Base-by-base conservation (phyloP, 495 filamentous ascomycete genomes). In the Neurospora terricola region DNA sequence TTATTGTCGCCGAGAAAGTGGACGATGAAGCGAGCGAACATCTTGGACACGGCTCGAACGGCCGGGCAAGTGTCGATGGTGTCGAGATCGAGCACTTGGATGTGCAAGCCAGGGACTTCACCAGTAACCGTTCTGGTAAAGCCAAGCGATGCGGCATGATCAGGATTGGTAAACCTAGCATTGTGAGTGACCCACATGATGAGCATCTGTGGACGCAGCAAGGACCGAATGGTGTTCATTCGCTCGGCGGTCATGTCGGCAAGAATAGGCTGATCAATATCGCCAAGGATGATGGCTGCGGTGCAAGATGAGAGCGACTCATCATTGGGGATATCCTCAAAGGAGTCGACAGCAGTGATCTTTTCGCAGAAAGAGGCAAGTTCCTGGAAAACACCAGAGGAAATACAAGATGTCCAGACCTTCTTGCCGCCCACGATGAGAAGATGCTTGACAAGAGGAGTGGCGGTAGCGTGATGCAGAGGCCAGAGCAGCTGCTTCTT, bases 81-180 rank as follows among this genome's bases (percentile, higher is more conserved):
- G 10, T 82, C 83, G 21, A 86, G 72, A 68, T 86, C 83, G 2
- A 86, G 76, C 70, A 84, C 72, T 74, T 84, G 84, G 18, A 86
- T 45, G 2, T 42, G 72, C 36, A 86, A 72, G 12, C 77, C 75
- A 0, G 83, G 82, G 8, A 82, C 78, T 72, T 86, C 84, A 9
- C 83, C 83, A 0, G 76, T 73, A 43, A 85, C 69, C 0, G 84
- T 84, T 37, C 84, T 80, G 3, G 81, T 76, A 69, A 86, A 84
- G 0, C 84, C 84, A 12, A 85, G 79, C 3, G 81, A 83, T 0
- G 83, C 81, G 2, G 83, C 83, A 36, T 81, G 72, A 0, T 82
- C 79, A 0, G 84, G 81, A 38, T 81, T 80, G 16, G 68, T 30
- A 34, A 69, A 72, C 7, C 75, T 73, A 0, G 81, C 75, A 12